Base-by-base conservation (phyloP, 257 asterid species). In the Avicennia marina region DNA sequence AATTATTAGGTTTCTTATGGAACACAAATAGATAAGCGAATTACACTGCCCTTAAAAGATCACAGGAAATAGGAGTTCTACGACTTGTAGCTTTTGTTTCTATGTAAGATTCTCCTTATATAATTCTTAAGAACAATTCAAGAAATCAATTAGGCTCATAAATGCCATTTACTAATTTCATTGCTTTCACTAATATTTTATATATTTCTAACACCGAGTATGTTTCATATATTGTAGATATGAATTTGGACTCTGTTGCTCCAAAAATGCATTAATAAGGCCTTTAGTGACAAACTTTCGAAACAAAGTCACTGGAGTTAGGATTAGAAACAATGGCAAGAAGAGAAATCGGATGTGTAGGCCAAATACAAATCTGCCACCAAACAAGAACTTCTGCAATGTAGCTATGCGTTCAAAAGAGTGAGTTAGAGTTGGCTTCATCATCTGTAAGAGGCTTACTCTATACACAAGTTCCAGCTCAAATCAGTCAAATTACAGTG, bases 291-390 rank as follows among this genome's bases (percentile, higher is more conserved):
- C 86, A 39, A 78, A 75, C 9, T 59, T 34, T 78, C 89, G 80
- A 56, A 87, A 87, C 69, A 81, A 45, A 62, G 72, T 61, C 18
- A 76, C 66, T 12, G 94, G 96, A 66, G 69, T 72, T 24, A 84
- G 65, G 72, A 87, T 87, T 27, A 87, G 80, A 27, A 56, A 72
- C 65, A 79, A 20, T 24, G 94, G 79, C 25, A 76, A 66, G 34
- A 80, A 68, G 52, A 87, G 73, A 45, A 89, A 84, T 75, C 66
- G 80, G 18, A 80, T 80, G 56, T 87, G 94, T 17, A 91, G 96
- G 63, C 94, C 96, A 55, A 87, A 84, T 66, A 87, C 60, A 49
- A 84, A 70, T 79, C 96, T 70, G 59, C 85, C 96, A 11, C 77
- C 81, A 39, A 71, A 77, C 32, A 74, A 49, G 78, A 84, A 87